Evolutionary conservation across 73 alveolate species (phyloP), one percentile per base, ranked within the genome.

Genomic region (Blepharisma stoltei): DNA sequence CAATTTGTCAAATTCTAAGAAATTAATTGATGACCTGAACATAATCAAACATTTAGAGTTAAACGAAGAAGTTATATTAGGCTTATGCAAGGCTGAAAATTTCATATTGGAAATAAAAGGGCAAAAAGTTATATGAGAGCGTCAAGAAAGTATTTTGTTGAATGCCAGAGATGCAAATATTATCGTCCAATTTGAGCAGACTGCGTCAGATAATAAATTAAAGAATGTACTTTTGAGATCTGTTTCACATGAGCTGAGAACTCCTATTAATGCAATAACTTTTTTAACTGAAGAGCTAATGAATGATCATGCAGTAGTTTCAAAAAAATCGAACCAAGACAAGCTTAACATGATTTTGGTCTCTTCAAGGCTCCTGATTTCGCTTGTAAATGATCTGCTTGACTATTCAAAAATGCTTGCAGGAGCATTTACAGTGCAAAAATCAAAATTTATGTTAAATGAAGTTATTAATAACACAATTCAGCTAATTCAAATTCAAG

Each of bases 381-480:
- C 25, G 41, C 60, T 83, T 4, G 70, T 81, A 6, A 69, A 83
- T 54, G 91, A 83, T 37, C 70, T 83, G n/a, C 60, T 83, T 0
- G 91, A 83, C 70, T 83, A 55, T 38, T 54, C 82, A 7, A 47
- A 81, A 47, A 67, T 83, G 6, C 46, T 55, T 27, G n/a, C 81
- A 21, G 83, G 88, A 21, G 47, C 71, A 37, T 81, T 83, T 6
- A 27, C 37, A 37, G 78, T 80, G n/a, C 9, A 54, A n/a, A 37
- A 66, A 7, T 8, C 79, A 0, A 47, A 23, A 6, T 68, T 70
- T 9, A n/a, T 37, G 52, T 6, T 81, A 6, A 48, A 23, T 11
- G 60, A 80, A 14, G 8, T 77, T 53, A 52, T 84, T 4, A 9
- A 52, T 6, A 85, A 70, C 6, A 38, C 54, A 20, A 18, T 18